Percentiles rank a stretch among this genome's conserved stretches.
These are phyloP conservation scores for Wallacemonas sp. DNA, from an alignment of 208 protist species.

Conservation along the genomic window DNA sequence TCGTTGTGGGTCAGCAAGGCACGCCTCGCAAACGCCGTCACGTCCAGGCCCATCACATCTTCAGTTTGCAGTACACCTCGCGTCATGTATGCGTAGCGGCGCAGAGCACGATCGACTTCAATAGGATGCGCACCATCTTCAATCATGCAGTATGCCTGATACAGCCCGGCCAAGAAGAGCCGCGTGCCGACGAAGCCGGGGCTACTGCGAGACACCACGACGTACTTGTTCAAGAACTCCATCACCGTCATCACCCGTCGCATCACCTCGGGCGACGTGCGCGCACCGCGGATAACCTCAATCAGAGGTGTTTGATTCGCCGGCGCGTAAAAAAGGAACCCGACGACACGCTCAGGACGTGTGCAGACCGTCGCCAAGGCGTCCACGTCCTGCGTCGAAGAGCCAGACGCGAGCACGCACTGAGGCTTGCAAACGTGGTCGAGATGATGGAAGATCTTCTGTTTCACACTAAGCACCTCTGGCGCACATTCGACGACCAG, in stretches of 20 bases:
- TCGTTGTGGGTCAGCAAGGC: slow-evolving; percentile 1
- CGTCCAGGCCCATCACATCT: slow-evolving; percentile 86
- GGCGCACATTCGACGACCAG: slow-evolving; percentile 77
- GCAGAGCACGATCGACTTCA: slow-evolving; percentile 74
- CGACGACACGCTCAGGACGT: slow-evolving; percentile 59
- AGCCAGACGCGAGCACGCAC: slow-evolving; percentile 74
- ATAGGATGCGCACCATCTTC: slow-evolving; percentile 80
- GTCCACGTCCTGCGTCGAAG: slow-evolving; percentile 58
- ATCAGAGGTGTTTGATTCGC: slow-evolving; percentile 82
- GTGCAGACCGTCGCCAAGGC: slow-evolving; percentile 60
- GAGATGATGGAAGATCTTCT: slow-evolving; percentile 69
- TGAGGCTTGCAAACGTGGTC: slow-evolving; percentile 63
- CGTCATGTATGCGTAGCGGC: slow-evolving; percentile 61
- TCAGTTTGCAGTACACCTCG: slow-evolving; percentile 80
- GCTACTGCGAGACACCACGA: slow-evolving; percentile 67
- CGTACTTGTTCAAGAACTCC: slow-evolving; percentile 62
- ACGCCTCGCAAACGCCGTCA: slow-evolving; percentile 32
- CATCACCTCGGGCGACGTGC: slow-evolving; percentile 55
- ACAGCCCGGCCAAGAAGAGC: slow-evolving; percentile 63
- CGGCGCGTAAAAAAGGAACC: slow-evolving; percentile 86
- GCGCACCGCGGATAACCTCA: slow-evolving; percentile 54
- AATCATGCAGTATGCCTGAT: slow-evolving; percentile 83
- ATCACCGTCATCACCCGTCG: slow-evolving; percentile 47
- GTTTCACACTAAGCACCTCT: slow-evolving; percentile 65
- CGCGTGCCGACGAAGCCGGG: slow-evolving; percentile 74